Evolutionary conservation across 73 alveolate genomes (phyloP), one percentile per base, ranked within the genome.

Genomic region (Paramecium biaurelia): DNA sequence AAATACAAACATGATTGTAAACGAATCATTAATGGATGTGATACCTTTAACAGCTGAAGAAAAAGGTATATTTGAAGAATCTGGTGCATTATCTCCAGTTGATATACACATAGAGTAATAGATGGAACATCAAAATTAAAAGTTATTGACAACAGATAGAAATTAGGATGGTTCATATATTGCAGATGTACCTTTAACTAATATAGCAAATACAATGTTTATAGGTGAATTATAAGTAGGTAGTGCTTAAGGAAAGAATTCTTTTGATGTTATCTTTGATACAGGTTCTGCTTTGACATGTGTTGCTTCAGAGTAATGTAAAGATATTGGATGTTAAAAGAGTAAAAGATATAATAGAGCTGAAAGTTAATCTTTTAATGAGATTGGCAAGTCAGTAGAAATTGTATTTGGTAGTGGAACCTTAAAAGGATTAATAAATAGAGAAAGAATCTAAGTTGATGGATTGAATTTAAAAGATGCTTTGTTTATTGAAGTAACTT

Each of bases 251-350:
- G 94, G 94, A 18, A 53, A 53, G 68, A 67, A 92, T 42, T 57
- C 94, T 35, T 85, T 92, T 26, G 92, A 89, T 63, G 96, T 92
- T 2, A 92, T 92, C 24, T 92, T 92, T 47, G 96, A 92, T 49
- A 92, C 96, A 15, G 96, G 96, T 7, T 63, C 92, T 21, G 96
- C 94, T 5, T 74, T 87, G 43, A 85, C 92, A 15, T 92, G 87
- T 43, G 74, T 92, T 15, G 89, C 92, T 7, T 85, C 94, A 24
- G 68, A 79, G n/a, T 38, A 47, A 41, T 92, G 96, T 68, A 63
- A 86, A 74, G 89, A 85, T 24, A 45, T 32, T 20, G 82, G 92
- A 20, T 89, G 94, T 85, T 82, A 76, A 30, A 86, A 67, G 92
- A 18, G 74, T 56, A 70, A 92, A 53, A 59, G 85, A 26, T 41